Evolutionary conservation across 139 green algal species (phyloP).

Genomic region (Coccomyxa sp.): DNA sequence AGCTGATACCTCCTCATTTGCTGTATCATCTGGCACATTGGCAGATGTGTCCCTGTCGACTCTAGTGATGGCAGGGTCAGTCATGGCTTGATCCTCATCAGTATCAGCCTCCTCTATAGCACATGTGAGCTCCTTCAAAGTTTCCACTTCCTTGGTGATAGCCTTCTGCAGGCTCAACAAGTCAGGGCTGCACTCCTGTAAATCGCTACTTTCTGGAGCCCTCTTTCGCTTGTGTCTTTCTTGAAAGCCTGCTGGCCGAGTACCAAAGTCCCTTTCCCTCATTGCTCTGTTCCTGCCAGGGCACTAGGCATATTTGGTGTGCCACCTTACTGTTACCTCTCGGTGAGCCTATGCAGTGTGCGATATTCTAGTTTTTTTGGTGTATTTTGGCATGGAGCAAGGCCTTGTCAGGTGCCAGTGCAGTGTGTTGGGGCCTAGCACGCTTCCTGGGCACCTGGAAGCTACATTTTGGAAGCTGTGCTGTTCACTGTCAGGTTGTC

Average conservation of each 20-base stretch:
- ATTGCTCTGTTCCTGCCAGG: neutral
- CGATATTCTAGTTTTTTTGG: no score
- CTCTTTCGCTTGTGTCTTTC: no score
- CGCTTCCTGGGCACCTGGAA: no score
- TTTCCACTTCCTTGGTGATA: neutral
- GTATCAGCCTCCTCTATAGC: neutral
- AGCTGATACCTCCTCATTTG: neutral
- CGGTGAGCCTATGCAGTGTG: no score
- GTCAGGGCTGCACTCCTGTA: neutral
- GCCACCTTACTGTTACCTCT: neutral
- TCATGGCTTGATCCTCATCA: neutral
- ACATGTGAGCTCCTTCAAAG: neutral
- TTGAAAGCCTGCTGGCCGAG: no score
- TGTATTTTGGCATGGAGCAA: no score
- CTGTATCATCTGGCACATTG: neutral
- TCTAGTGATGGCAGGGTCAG: neutral
- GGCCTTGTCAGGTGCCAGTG: no score
- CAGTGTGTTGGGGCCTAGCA: no score
- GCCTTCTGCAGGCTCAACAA: neutral
- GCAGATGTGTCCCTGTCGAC: neutral
- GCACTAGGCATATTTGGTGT: neutral
- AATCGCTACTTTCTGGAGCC: neutral
- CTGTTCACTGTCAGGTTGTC: no score
- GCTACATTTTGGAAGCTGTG: no score
- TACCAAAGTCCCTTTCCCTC: neutral